Percentiles rank a stretch among this genome's conserved stretches.
Conservation (phyloP, 768 basidiomycete species). For the Atractiella rhizophila region DNA sequence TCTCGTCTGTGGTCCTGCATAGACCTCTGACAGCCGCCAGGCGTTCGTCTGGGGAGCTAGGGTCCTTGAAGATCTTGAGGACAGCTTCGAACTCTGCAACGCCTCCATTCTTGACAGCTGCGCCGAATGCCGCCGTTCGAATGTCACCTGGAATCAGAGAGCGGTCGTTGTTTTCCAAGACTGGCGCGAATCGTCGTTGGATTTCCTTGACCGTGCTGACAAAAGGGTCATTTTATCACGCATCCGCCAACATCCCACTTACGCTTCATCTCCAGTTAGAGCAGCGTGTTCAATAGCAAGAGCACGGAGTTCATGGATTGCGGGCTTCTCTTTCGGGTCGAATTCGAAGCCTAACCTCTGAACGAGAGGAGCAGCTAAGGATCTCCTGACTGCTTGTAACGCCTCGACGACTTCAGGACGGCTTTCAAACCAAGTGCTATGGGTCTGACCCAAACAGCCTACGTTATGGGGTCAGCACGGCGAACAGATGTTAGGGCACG, state of each 20-base stretch:
- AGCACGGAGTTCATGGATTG: slow-evolving; percentile 46
- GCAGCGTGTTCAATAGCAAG: slow-evolving; percentile 39
- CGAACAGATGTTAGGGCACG: slow-evolving; percentile 1
- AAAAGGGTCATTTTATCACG: slow-evolving; percentile 15
- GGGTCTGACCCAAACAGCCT: slow-evolving; percentile 31
- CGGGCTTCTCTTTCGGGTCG: slow-evolving; percentile 36
- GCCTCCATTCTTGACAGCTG: slow-evolving; percentile 55
- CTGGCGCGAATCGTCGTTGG: slow-evolving; percentile 40
- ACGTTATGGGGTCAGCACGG: slow-evolving; percentile 58
- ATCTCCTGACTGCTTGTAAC: slow-evolving; percentile 19
- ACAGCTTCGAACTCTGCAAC: slow-evolving; percentile 42
- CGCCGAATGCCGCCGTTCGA: slow-evolving; percentile 21
- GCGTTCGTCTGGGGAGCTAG: slow-evolving; percentile 46
- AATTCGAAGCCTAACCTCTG: slow-evolving; percentile 56
- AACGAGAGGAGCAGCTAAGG: slow-evolving; percentile 41
- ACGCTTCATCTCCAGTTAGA: slow-evolving; percentile 19
- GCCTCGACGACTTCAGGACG: neutral
- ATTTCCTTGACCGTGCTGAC: slow-evolving; percentile 50
- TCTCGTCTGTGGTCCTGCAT: slow-evolving; percentile 33
- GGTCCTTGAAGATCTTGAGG: slow-evolving; percentile 37
- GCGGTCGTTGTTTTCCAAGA: slow-evolving; percentile 45
- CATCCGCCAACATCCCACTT: neutral
- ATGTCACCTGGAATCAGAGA: slow-evolving; percentile 59
- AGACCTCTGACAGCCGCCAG: slow-evolving; percentile 40
- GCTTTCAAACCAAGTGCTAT: neutral